Base-by-base conservation (phyloP, 106 monocot species). In the Gastrodia elata region DNA sequence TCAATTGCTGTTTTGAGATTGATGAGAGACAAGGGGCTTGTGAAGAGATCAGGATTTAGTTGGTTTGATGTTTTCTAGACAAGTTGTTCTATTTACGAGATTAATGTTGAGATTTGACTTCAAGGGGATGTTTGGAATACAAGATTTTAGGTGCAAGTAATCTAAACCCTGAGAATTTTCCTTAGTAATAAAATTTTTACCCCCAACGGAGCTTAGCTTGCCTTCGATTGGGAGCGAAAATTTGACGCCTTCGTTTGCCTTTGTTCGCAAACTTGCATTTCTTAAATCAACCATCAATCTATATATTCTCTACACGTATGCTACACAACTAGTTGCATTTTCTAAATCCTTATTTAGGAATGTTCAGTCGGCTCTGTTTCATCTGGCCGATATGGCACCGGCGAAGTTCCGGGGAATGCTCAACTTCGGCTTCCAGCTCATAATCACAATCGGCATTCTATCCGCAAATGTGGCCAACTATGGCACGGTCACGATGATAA, bases 31-130 rank as follows among this genome's bases (percentile, higher is more conserved):
- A 73, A 74, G 42, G 76, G 49, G 20, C 34, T 79, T 75, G 77
- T 75, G 41, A 82, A 64, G 69, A 79, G 16, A 64, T 72, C 72
- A 38, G 83, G 83, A 35, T 79, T 20, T 67, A 91, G 85, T 82
- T 79, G 76, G 88, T 43, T 77, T 39, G 83, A 83, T 34, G 68
- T 37, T 33, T 57, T 74, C 15, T 77, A 84, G 28, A 61, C 22
- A 10, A 30, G 11, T 28, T 26, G 30, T 61, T 27, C 61, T 61
- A 6, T 4, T 22, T 52, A 22, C 22, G 52, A 22, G 52, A 52
- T 18, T 52, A 22, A n/a, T 52, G 6, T 22, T 5, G 1, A 52
- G 52, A 22, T 22, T 0, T 5, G 44, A 5, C 22, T 52, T 52
- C n/a, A n/a, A n/a, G n/a, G n/a, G n/a, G n/a, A n/a, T n/a, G n/a